Conservation (phyloP, 306 rosid genomes). For the Citrullus colocynthis region DNA sequence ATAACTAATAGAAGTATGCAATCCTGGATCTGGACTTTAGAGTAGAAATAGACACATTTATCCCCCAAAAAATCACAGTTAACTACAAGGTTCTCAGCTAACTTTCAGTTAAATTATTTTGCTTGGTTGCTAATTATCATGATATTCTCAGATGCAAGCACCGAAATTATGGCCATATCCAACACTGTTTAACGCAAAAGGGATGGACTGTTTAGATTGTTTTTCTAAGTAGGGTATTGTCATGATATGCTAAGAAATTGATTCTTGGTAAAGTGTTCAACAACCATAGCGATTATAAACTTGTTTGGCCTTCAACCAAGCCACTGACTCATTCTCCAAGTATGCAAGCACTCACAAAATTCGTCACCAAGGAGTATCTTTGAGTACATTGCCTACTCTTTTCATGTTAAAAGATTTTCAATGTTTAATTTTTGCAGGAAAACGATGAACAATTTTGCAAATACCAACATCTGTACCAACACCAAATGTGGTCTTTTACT, state of each 20-base stretch:
- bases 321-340: background rate
- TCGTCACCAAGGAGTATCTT: background rate
- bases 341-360: background rate
- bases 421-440: background rate
- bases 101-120: background rate
- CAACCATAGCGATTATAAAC: background rate
- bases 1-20: background rate
- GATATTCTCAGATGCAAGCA: background rate
- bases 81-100: background rate
- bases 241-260: background rate
- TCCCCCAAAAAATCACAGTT: too few relatives aligned
- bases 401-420: background rate
- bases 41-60: too few relatives aligned
- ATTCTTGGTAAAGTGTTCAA: background rate
- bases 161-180: background rate
- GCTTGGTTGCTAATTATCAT: background rate
- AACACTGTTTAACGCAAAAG: background rate
- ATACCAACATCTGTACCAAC: background rate
- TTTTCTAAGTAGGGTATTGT: background rate
- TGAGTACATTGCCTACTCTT: background rate
- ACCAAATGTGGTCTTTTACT: background rate
- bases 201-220: background rate
- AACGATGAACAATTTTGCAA: background rate
- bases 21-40: too few relatives aligned
- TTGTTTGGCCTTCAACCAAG: background rate